phyloP scores from a whole-genome alignment of 306 rosid species.

The Ceratonia siliqua region DNA sequence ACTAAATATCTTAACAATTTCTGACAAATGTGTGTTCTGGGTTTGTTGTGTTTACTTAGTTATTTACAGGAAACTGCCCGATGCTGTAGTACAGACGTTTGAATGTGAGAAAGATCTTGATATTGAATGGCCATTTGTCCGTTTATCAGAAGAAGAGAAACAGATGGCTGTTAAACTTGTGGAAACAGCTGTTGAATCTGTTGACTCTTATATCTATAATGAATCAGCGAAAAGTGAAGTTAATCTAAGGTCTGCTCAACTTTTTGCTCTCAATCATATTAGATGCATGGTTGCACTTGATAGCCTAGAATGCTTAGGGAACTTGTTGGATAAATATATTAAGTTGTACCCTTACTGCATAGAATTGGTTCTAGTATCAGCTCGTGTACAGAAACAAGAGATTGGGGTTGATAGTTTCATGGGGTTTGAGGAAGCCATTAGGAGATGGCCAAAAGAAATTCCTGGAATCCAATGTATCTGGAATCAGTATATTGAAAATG shows the following conservation, averaged over 20 bases:
- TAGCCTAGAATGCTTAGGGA: slow-evolving; percentile 48
- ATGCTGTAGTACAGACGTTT: slow-evolving; percentile 67
- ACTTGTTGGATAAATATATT: slow-evolving; percentile 67
- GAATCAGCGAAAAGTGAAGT: slow-evolving; percentile 56
- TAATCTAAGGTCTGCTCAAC: slow-evolving; percentile 58
- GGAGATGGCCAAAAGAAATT: slow-evolving; percentile 71
- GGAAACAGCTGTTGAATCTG: slow-evolving; percentile 61
- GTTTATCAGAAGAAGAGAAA: slow-evolving; percentile 58
- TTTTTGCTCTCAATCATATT: slow-evolving; percentile 77
- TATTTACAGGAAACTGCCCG: slow-evolving; percentile 89
- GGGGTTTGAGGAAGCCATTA: slow-evolving; percentile 77
- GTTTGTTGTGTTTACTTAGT: slow-evolving; percentile 88
- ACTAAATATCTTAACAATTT: slow-evolving; percentile 70
- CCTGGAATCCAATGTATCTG: slow-evolving; percentile 91
- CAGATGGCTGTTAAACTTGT: slow-evolving; percentile 65
- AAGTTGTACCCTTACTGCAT: slow-evolving; percentile 71
- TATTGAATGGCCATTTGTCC: slow-evolving; percentile 72
- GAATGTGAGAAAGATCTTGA: slow-evolving; percentile 86
- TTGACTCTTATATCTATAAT: slow-evolving; percentile 48
- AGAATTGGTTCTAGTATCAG: slow-evolving; percentile 66
- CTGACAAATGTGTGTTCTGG: slow-evolving; percentile 96
- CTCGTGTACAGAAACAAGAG: slow-evolving; percentile 48
- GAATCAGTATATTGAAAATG: slow-evolving; percentile 81
- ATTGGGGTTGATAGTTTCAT: slow-evolving; percentile 38
- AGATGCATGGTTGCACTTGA: slow-evolving; percentile 76